Evolutionary conservation across 306 rosid genomes (phyloP), one percentile per base, ranked within the genome.

Genomic region (Ziziphus jujuba): DNA sequence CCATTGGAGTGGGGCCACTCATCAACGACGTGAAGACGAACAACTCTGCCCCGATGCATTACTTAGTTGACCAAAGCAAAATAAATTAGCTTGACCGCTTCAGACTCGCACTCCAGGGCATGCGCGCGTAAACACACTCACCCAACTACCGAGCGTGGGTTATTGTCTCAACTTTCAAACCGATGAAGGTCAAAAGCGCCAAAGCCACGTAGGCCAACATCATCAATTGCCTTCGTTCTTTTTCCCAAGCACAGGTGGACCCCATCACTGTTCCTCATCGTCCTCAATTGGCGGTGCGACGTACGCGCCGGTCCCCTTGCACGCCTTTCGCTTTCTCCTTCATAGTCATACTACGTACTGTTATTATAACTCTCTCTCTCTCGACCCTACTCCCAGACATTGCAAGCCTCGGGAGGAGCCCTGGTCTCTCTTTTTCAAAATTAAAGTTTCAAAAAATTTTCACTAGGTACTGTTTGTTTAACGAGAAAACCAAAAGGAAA

Each of bases 261-360:
- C 74, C 72, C 61, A 35, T 25, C 79, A 56, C 79, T 71, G 68
- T 54, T 59, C 35, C 6, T 10, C 44, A 23, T 22, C 53, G 15
- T 57, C 25, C 16, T 31, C 36, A 4, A 0, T 14, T 2, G 36
- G 49, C 63, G 21, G 59, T 56, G 5, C 0, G 0, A 12, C 0
- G 34, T 83, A 84, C 92, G 84, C 82, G 89, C 89, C 70, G 31
- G 59, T 55, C 36, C 68, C 22, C 50, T 51, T 19, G 28, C 51
- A 21, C 9, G 51, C 47, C 0, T 33, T n/a, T 17, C 54, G 7
- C 20, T 50, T n/a, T 19, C 3, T 0, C 21, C 2, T 24, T 48
- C 7, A 6, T 7, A 4, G n/a, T 22, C 47, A 6, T 7, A 4
- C 12, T 16, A 8, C 6, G 33, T 3, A 24, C 17, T 20, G 2